phyloP scores from a whole-genome alignment of 768 basidiomycete genomes.

The Lactifluus hygrophoroides region DNA sequence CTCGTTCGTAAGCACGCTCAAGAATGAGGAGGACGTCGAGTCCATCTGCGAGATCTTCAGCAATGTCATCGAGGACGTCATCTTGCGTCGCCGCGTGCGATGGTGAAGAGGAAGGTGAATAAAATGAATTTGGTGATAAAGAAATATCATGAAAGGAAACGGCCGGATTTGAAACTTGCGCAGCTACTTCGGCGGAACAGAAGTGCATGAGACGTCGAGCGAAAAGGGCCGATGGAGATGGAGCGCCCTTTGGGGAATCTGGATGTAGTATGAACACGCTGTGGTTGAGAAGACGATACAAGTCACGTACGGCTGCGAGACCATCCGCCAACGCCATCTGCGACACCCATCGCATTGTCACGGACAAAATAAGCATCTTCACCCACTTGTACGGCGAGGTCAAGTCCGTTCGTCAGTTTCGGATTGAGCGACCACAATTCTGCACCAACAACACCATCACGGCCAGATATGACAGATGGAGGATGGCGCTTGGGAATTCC shows the following conservation, averaged over 20 bases:
- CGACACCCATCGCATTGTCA: constrained; percentile 85
- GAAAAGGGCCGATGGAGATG: constrained; percentile 48
- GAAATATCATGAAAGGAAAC: constrained; percentile 11
- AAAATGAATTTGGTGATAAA: neutral
- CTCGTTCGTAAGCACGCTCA: constrained; percentile 60
- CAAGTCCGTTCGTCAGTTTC: constrained; percentile 28
- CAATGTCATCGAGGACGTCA: constrained; percentile 34
- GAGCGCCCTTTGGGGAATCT: constrained; percentile 12
- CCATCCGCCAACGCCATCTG: constrained; percentile 96
- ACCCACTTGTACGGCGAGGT: constrained; percentile 70
- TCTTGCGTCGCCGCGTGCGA: constrained; percentile 27
- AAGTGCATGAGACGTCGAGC: constrained; percentile 82
- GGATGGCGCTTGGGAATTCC: constrained; percentile 62
- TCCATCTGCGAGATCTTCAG: constrained; percentile 64
- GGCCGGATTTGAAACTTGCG: constrained; percentile 19
- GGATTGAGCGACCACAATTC: constrained; percentile 11
- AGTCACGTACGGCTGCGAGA: constrained; percentile 33
- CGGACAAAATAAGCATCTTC: constrained; percentile 87
- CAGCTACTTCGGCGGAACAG: constrained; percentile 54
- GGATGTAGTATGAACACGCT: neutral
- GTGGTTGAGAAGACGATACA: neutral
- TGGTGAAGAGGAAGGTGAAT: neutral
- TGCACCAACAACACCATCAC: constrained; percentile 20
- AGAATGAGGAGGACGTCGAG: constrained; percentile 61
- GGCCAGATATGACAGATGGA: constrained; percentile 18